Base-by-base conservation (phyloP, 345 rosid species). In the Pseudoturritis turrita region DNA sequence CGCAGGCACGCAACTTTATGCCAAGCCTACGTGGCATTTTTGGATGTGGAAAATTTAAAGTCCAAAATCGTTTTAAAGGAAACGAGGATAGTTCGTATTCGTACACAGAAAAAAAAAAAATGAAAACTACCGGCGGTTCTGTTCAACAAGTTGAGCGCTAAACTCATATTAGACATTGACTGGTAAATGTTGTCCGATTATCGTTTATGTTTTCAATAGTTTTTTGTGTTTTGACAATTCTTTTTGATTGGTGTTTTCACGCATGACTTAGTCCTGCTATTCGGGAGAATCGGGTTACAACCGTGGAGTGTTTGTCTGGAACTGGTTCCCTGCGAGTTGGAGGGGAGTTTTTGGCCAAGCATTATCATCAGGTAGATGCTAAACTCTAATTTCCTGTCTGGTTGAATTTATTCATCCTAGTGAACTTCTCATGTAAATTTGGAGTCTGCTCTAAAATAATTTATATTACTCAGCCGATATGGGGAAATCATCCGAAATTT, bases 291-390 rank as follows among this genome's bases (percentile, higher is more conserved):
- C 83, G 96, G 73, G 76, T 91, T 68, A 80, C 92, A 17, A 91
- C 97, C 5, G 96, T 91, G 36, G 96, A 89, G 78, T 84, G 92
- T 75, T 84, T 91, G 87, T 91, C 97, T 50, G 97, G 97, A 54
- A 91, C 97, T 10, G 97, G 97, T 62, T 89, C 97, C 4, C 57
- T 91, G 60, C 83, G 97, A 79, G 97, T 91, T 77, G 97, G 97
- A 17, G 96, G 83, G 44, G 97, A 91, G 71, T 91, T 91, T 83
- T 76, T 91, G 71, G 97, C 91, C 2, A 83, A 68, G 71, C 96
- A 91, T 68, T 84, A 89, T 77, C 93, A 82, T 65, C 90, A 89
- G 79, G 93, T 91, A 35, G 25, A 40, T 46, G 45, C 40, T 62
- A 0, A 3, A 6, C n/a, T 56, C 39, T 29, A 0, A 7, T 7